A percentile compares a stretch with the other conserved stretches of the same genome.
Evolutionary conservation across 495 filamentous ascomycete genomes (phyloP).

Genomic region (Lophiotrema nucula): DNA sequence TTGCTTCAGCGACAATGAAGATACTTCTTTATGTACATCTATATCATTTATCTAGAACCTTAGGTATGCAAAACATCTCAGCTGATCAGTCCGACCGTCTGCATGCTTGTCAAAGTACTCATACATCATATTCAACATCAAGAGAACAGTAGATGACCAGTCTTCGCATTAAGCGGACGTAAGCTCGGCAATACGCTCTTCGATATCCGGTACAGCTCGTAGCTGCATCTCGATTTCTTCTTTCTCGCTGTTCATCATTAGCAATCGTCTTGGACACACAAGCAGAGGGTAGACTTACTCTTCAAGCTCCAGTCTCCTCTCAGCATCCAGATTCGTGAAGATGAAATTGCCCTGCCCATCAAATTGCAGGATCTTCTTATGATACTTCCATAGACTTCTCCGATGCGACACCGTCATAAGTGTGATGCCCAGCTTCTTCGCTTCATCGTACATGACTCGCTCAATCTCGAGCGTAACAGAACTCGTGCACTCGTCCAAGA

Average conservation of each 20-base stretch:
- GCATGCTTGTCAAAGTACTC: no score
- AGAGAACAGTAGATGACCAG: no score
- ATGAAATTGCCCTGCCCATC: conserved; percentile 90
- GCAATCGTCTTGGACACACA: background rate
- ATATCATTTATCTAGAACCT: no score
- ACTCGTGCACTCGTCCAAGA: conserved; percentile 94
- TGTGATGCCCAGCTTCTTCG: conserved; percentile 86
- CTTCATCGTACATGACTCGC: conserved; percentile 93
- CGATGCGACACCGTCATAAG: conserved; percentile 95
- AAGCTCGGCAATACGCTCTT: conserved; percentile 80
- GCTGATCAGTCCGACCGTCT: no score
- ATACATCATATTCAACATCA: no score
- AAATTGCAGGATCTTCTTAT: conserved; percentile 89
- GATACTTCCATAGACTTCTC: conserved; percentile 92
- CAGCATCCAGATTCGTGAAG: conserved; percentile 88
- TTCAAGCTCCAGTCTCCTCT: conserved; percentile 78
- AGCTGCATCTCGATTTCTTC: conserved; percentile 88
- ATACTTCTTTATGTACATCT: no score
- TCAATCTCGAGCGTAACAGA: conserved; percentile 91
- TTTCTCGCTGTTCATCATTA: conserved; percentile 65
- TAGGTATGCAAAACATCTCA: no score
- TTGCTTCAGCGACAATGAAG: no score
- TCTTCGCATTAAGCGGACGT: conserved; percentile 46
- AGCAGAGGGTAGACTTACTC: conserved; percentile 53
- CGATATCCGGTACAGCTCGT: conserved; percentile 79